A percentile compares a stretch with the other conserved stretches of the same genome.
Evolutionary conservation across 306 rosid genomes (phyloP).

Genomic region (Gynostemma pentaphyllum): DNA sequence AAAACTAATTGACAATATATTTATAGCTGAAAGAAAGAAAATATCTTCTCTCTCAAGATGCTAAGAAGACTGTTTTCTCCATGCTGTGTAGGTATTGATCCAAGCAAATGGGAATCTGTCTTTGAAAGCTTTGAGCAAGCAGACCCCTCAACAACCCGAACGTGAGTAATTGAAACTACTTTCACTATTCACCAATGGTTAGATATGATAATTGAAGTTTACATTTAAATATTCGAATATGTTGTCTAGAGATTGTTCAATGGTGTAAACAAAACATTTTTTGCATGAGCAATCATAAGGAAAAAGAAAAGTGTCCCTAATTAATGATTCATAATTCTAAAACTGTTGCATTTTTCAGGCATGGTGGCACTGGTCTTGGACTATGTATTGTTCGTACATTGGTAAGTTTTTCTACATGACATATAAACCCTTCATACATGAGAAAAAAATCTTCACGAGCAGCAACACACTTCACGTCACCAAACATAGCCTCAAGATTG

Average conservation of each 20-base stretch:
- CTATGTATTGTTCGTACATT: conserved; percentile 88
- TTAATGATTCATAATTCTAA: not conserved
- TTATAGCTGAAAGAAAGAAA: not conserved
- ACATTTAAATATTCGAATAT: not conserved
- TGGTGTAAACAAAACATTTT: not conserved
- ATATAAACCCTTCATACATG: too few species aligned
- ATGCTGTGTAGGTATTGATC: conserved; percentile 60
- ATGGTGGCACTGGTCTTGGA: conserved; percentile 99
- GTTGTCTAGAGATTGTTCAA: not conserved
- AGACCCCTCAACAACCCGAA: conserved; percentile 93
- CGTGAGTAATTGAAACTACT: conserved; percentile 37
- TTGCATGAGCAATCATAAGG: not conserved
- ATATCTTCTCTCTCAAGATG: not conserved
- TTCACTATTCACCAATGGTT: not conserved
- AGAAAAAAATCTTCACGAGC: too few species aligned
- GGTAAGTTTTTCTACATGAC: conserved; percentile 41
- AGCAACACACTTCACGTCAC: too few species aligned
- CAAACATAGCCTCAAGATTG: not conserved
- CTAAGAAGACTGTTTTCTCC: not conserved
- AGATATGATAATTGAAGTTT: not conserved
- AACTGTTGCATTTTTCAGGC: conserved; percentile 42
- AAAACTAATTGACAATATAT: conserved; percentile 11
- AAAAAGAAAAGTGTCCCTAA: not conserved
- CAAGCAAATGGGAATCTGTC: conserved; percentile 93
- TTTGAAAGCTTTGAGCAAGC: conserved; percentile 99